Evolutionary conservation across 257 asterid species (phyloP), one percentile per base, ranked within the genome.

Genomic region (Nicotiana attenuata): DNA sequence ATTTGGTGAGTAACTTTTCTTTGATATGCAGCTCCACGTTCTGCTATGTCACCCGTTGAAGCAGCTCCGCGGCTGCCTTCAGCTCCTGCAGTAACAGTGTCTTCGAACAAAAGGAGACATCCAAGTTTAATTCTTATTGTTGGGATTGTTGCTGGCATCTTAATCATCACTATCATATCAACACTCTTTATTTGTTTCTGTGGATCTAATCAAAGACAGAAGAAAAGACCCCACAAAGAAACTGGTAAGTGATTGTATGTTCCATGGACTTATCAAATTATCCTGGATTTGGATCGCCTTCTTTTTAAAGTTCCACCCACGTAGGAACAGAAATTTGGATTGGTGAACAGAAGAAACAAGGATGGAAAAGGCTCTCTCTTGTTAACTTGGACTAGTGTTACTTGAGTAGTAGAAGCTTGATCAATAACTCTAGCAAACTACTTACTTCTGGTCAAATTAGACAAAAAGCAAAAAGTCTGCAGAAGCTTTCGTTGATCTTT

Each of bases 141-240:
- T 65, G 98, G 92, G 82, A 89, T 92, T 83, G 98, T 94, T 73
- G 97, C 93, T 84, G 82, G 89, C 60, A 85, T 92, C 85, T 79
- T 96, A 81, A 82, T 91, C 47, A 80, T 91, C 85, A 94, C 89
- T 77, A 81, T 88, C 64, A 52, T 94, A 81, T 82, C 90, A 80
- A 78, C 90, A 84, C 91, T 89, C 82, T 85, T 89, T 63, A 60
- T 93, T 86, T 93, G 94, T 88, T 89, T 85, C 29, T 90, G 98
- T 38, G 76, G 87, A 75, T 82, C 92, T 83, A 91, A 84, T 76
- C 86, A 81, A 77, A 93, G 82, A 85, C 89, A 90, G 91, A 87
- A 83, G 80, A 80, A 69, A 24, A 84, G 83, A 75, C 87, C 92
- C 76, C 14, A 84, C 76, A 85, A 83, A 85, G 95, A 91, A 88